A percentile compares a stretch with the other conserved stretches of the same genome.
phyloP scores from a whole-genome alignment of 768 basidiomycete species.

The Pleurotus cornucopiae region DNA sequence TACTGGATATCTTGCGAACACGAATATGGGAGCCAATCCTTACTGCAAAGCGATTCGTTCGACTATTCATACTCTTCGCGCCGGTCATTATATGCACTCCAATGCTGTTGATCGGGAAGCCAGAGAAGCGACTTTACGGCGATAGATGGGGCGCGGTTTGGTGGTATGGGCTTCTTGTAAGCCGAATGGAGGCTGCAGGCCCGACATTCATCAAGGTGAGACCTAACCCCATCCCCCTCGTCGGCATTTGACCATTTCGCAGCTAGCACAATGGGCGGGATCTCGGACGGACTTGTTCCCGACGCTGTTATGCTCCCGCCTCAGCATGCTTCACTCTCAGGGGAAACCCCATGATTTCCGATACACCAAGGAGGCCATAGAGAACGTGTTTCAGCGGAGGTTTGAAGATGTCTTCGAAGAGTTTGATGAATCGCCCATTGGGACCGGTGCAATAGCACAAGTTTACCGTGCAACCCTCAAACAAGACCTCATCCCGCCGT shows the following conservation, averaged over 20 bases:
- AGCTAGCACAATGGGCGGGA: conserved; percentile 99
- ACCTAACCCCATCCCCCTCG: neutral
- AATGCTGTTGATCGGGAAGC: conserved; percentile 71
- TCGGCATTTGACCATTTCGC: conserved; percentile 14
- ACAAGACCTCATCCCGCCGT: conserved; percentile 78
- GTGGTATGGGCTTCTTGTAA: conserved; percentile 93
- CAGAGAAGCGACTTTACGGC: conserved; percentile 51
- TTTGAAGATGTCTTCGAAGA: conserved; percentile 90
- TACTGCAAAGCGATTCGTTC: conserved; percentile 78
- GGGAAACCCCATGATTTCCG: conserved; percentile 75
- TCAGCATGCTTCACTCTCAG: conserved; percentile 86
- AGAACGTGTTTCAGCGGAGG: conserved; percentile 74
- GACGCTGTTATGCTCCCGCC: conserved; percentile 71
- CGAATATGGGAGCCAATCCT: conserved; percentile 81
- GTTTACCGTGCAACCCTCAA: conserved; percentile 89
- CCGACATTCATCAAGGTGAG: conserved; percentile 95
- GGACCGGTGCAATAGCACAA: conserved; percentile 99
- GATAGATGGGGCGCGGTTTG: conserved; percentile 92
- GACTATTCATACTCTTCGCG: conserved; percentile 77
- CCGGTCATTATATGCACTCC: conserved; percentile 84
- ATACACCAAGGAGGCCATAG: conserved; percentile 80
- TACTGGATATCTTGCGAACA: conserved; percentile 45
- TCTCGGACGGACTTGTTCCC: conserved; percentile 95
- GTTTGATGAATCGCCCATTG: conserved; percentile 84
- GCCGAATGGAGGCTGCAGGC: conserved; percentile 90